Evolutionary conservation across 2,329 filamentous ascomycete species (phyloP), one percentile per base, ranked within the genome.

Genomic region (Leptographium radiaticola): DNA sequence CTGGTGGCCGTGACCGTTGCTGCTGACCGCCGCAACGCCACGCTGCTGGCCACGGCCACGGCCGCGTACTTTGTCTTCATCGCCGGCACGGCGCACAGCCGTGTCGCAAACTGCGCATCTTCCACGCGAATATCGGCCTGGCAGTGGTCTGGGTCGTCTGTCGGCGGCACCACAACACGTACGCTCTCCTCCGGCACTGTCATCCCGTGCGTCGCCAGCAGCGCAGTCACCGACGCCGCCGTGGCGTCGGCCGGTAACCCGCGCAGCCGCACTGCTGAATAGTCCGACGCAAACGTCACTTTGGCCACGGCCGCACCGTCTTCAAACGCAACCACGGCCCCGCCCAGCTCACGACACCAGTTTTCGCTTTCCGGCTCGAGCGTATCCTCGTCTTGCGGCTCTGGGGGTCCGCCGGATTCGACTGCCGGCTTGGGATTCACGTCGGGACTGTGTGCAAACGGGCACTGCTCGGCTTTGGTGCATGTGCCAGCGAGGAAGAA

Each of bases 51-150:
- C 12, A 71, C 60, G 9, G 63, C 66, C 33, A 68, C 60, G 0
- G 66, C 62, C 1, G 68, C 70, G 52, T 66, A 68, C 57, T 71
- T 69, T 0, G 67, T 54, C 20, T 63, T 65, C n/a, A n/a, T n/a
- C 0, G 55, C 36, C 8, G 68, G 54, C 0, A 49, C 50, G 1
- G 64, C 67, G 38, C 38, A 39, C 10, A 39, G 10, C 38, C 38
- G 38, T 15, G 2, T 2, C 6, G 38, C 10, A 39, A 39, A 39
- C 12, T 11, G 6, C 38, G 38, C 6, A 39, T 39, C 38, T 15
- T 39, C 38, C 5, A 15, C 6, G 12, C 38, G 38, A n/a, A n/a
- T n/a, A n/a, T n/a, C n/a, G n/a, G n/a, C n/a, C n/a, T n/a, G n/a
- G n/a, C n/a, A n/a, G n/a, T n/a, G n/a, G n/a, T n/a, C n/a, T n/a